phyloP scores from a whole-genome alignment of 2,329 filamentous ascomycete species.

The Colletotrichum sp. region DNA sequence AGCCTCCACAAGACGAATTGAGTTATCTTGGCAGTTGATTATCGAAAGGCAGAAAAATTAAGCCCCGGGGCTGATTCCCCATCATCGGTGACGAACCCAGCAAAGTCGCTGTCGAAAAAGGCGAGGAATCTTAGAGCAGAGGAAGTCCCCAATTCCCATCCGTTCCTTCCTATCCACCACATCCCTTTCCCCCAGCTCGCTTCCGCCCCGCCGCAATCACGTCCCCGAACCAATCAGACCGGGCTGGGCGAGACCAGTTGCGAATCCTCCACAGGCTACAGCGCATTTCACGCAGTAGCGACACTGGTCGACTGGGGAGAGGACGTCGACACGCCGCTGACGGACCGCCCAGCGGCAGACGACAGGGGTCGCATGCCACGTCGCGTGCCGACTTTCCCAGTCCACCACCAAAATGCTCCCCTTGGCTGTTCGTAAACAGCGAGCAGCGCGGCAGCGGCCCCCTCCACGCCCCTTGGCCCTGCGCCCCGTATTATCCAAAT shows the following conservation, averaged over 20 bases:
- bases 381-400: slow-evolving; percentile 20
- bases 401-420: background rate
- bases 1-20: background rate
- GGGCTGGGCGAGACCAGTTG: background rate
- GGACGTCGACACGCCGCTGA: background rate
- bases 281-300: background rate
- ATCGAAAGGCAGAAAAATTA: background rate
- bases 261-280: background rate
- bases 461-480: background rate
- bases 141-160: background rate
- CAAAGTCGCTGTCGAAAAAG: background rate
- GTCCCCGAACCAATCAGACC: background rate
- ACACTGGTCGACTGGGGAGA: no score
- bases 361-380: slow-evolving; percentile 15
- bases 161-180: background rate
- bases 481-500: background rate
- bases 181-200: background rate
- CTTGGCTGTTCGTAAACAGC: background rate
- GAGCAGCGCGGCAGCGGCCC: background rate
- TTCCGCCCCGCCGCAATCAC: background rate
- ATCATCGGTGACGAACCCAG: background rate
- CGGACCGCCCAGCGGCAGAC: slow-evolving; percentile 5
- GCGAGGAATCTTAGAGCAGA: background rate
- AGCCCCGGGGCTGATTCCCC: background rate
- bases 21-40: background rate